Base-by-base conservation (phyloP, 2,329 filamentous ascomycete species). In the Chrysosphaeria jannelii region DNA sequence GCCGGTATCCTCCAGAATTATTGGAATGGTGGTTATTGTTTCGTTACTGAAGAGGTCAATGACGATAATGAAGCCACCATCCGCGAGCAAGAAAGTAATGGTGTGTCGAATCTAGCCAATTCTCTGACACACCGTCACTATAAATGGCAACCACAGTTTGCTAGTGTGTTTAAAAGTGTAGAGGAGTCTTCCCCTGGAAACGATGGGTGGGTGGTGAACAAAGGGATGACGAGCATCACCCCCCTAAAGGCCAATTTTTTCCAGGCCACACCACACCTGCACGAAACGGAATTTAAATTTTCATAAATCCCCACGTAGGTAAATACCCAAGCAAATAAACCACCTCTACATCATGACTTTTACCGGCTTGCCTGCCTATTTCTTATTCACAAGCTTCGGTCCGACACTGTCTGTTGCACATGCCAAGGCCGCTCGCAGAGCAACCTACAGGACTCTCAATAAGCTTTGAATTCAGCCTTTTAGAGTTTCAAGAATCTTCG, bases 221-320 rank as follows among this genome's bases (percentile, higher is more conserved):
- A 89, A 39, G 75, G 76, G 14, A 63, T 69, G 42, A 88, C 81
- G 8, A 85, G 74, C 43, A 64, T 97, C 27, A 91, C 85, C 4
- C 75, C 81, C 9, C 44, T 93, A 33, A 74, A 72, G 42, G 79
- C 81, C 20, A 91, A 90, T 43, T 97, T 91, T 43, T 78, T 72
- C 59, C 75, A 81, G 41, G 55, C 59, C 8, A 45, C 51, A 19
- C 50, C 59, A 29, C 53, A 64, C 29, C 51, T 64, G 34, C 50
- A 64, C 30, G 54, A 64, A 36, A 53, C 55, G 34, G 75, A 88
- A 51, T 53, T 90, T 40, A 66, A 69, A 52, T 48, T 89, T 64
- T 89, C 60, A 79, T n/a, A n/a, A n/a, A n/a, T n/a, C n/a, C n/a
- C n/a, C n/a, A n/a, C n/a, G n/a, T n/a, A n/a, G n/a, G n/a, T n/a